Evolutionary conservation across 345 rosid genomes (phyloP).

Genomic region (Schrenkiella parvula): DNA sequence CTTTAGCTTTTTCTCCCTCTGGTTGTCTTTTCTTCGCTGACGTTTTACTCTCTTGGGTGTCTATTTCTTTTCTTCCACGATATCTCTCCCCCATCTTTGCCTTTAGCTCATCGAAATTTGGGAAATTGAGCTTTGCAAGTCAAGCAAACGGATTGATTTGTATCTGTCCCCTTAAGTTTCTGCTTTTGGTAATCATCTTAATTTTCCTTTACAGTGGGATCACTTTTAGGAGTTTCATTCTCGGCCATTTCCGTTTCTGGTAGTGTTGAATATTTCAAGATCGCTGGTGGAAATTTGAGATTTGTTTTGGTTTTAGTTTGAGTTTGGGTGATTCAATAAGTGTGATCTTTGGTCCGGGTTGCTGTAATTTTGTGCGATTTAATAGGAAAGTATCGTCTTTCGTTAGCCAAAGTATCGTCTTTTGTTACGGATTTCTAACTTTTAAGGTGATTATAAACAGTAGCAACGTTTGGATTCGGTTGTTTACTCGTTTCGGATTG

Average conservation of each 20-base stretch:
- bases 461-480: not conserved
- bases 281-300: not conserved
- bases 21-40: not conserved
- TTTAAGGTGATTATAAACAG: not conserved
- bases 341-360: conserved; percentile 6
- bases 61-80: not conserved
- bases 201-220: no score
- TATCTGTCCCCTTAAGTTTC: not conserved
- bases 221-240: not conserved
- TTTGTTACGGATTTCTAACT: not conserved
- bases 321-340: not conserved
- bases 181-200: not conserved
- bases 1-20: not conserved
- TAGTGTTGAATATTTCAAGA: not conserved
- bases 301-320: not conserved
- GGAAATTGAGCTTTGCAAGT: conserved; percentile 4
- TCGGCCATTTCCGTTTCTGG: not conserved
- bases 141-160: not conserved
- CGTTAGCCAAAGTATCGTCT: no score
- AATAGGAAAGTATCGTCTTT: not conserved
- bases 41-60: not conserved
- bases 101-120: conserved; percentile 10
- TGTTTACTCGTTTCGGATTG: not conserved
- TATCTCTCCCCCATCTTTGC: not conserved
- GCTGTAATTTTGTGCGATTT: not conserved